These are phyloP conservation scores for Digitaria exilis DNA, from an alignment of 202 grass and related monocot species.

Conservation along the genomic window DNA sequence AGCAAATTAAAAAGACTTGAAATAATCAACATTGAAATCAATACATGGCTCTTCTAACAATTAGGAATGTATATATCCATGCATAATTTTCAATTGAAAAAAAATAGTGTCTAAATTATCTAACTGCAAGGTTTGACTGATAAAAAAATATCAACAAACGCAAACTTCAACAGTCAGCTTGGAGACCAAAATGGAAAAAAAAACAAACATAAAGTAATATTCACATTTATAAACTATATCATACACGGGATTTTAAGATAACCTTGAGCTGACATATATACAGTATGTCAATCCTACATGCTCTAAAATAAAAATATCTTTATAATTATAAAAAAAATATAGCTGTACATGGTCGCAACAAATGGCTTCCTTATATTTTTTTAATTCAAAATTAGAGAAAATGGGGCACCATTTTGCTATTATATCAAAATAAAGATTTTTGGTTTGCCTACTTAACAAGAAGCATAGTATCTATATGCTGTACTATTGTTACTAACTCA, in stretches of 20 bases:
- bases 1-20: background rate
- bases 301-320: background rate
- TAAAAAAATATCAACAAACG: background rate
- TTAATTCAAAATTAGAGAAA: conserved; percentile 15
- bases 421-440: background rate
- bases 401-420: background rate
- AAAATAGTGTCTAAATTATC: background rate
- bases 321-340: background rate
- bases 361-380: background rate
- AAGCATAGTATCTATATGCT: background rate
- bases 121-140: background rate
- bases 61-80: too few species aligned
- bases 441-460: background rate
- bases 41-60: background rate
- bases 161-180: background rate
- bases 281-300: background rate
- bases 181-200: background rate
- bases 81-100: background rate
- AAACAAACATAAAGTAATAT: background rate
- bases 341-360: background rate
- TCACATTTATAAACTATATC: background rate
- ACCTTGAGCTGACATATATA: background rate
- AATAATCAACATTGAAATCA: background rate
- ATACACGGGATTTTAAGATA: background rate
- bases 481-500: background rate